Percentiles rank a stretch among this genome's conserved stretches.
These are phyloP conservation scores for Aspergillus bridgeri DNA, from an alignment of 495 filamentous ascomycete genomes.

Conservation along the genomic window DNA sequence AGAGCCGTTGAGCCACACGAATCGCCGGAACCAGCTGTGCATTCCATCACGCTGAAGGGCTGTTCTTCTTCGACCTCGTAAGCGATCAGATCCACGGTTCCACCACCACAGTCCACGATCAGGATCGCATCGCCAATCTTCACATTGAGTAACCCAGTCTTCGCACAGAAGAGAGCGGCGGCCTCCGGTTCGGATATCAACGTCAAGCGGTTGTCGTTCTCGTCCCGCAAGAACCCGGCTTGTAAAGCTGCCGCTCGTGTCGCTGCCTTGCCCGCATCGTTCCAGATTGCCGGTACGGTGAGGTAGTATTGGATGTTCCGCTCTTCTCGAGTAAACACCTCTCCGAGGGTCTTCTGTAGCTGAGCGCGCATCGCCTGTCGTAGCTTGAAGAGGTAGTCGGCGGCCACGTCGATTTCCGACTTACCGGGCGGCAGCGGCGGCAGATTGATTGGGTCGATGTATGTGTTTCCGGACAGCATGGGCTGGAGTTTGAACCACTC, in stretches of 20 bases:
- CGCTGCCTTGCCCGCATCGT: slow-evolving; percentile 76
- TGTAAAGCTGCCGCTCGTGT: slow-evolving; percentile 77
- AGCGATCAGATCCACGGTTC: slow-evolving; percentile 79
- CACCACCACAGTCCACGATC: slow-evolving; percentile 77
- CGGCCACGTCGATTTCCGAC: slow-evolving; percentile 76
- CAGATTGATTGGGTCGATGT: slow-evolving; percentile 78
- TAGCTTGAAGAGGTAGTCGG: slow-evolving; percentile 76
- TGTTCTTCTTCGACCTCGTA: slow-evolving; percentile 79
- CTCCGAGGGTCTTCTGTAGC: slow-evolving; percentile 70
- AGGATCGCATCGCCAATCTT: slow-evolving; percentile 74
- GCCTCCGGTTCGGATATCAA: slow-evolving; percentile 76
- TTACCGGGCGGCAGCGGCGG: slow-evolving; percentile 74
- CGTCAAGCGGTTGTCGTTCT: slow-evolving; percentile 73
- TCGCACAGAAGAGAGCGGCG: slow-evolving; percentile 75
- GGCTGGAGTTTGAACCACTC: slow-evolving; percentile 87
- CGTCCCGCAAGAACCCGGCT: slow-evolving; percentile 71
- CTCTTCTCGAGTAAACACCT: slow-evolving; percentile 75
- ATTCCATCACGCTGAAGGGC: slow-evolving; percentile 73
- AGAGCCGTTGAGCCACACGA: slow-evolving; percentile 75
- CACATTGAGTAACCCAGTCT: slow-evolving; percentile 70
- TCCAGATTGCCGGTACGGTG: slow-evolving; percentile 77
- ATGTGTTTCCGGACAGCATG: slow-evolving; percentile 80
- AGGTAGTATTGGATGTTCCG: slow-evolving; percentile 75
- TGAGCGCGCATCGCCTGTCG: slow-evolving; percentile 74
- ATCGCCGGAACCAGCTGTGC: slow-evolving; percentile 74